phyloP scores from a whole-genome alignment of 2,329 filamentous ascomycete species.

The Phaeosphaeria sp. region DNA sequence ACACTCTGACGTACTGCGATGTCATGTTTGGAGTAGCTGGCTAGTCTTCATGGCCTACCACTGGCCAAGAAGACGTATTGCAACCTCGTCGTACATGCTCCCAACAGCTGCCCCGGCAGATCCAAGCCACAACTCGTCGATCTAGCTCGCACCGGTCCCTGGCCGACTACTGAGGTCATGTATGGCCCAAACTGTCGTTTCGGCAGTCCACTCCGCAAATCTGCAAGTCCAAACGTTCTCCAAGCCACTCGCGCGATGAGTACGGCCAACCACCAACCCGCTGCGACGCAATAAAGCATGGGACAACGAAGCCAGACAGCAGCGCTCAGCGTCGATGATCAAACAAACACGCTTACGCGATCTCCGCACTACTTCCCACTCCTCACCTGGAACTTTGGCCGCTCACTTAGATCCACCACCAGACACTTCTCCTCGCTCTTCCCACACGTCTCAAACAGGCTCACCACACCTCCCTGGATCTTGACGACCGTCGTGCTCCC shows the following conservation, averaged over 20 bases:
- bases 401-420: conserved; percentile 67
- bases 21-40: neutral
- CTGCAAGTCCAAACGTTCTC: neutral
- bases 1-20: neutral
- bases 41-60: neutral
- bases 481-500: conserved; percentile 76
- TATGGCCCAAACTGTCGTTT: neutral
- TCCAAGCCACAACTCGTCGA: neutral
- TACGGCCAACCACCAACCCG: neutral
- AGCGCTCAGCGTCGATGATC: neutral
- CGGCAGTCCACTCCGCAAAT: neutral
- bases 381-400: conserved; percentile 44
- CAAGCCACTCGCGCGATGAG: neutral
- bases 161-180: neutral
- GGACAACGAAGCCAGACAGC: neutral
- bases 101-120: neutral
- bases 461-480: conserved; percentile 69
- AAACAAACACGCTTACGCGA: neutral
- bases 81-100: neutral
- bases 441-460: conserved; percentile 72
- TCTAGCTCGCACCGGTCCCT: neutral
- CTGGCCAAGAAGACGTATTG: neutral
- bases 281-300: neutral
- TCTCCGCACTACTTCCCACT: conserved; percentile 25
- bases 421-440: conserved; percentile 73